These are phyloP conservation scores for Epichloe elymi DNA, from an alignment of 2,329 filamentous ascomycete species.

Conservation along the genomic window DNA sequence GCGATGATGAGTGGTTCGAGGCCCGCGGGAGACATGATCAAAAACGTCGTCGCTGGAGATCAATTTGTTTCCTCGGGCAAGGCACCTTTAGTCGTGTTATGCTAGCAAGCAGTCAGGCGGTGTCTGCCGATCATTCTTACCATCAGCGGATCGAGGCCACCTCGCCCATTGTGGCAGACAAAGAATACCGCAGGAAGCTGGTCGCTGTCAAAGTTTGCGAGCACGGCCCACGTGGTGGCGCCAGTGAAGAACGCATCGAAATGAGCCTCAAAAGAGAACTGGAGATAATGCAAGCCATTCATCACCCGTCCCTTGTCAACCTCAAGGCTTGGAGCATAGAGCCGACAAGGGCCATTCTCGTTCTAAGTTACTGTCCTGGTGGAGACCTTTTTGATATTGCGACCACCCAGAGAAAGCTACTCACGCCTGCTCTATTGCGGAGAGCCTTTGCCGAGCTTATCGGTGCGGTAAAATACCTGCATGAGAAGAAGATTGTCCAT, in stretches of 20 bases:
- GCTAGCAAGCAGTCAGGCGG: conserved; percentile 69
- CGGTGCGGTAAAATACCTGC: conserved; percentile 73
- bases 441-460: conserved; percentile 86
- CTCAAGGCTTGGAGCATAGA: conserved; percentile 87
- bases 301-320: conserved; percentile 81
- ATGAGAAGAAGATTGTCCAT: conserved; percentile 78
- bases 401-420: conserved; percentile 52
- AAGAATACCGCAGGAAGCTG: conserved; percentile 56
- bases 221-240: conserved; percentile 84
- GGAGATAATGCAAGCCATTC: conserved; percentile 79
- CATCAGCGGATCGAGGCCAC: conserved; percentile 16
- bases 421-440: conserved; percentile 58
- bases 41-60: conserved; percentile 66
- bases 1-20: conserved; percentile 51
- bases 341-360: conserved; percentile 66
- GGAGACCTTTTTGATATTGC: conserved; percentile 93
- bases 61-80: conserved; percentile 69
- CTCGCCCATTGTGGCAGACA: conserved; percentile 20
- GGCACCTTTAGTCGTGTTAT: conserved; percentile 94
- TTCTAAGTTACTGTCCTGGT: conserved; percentile 84
- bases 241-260: conserved; percentile 84
- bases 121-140: conserved; percentile 29
- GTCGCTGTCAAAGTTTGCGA: conserved; percentile 95
- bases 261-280: conserved; percentile 89
- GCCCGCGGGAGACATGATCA: conserved; percentile 52